Evolutionary conservation across 2,329 filamentous ascomycete species (phyloP), one percentile per base, ranked within the genome.

Genomic region (Ophiostoma himal-ulmi): DNA sequence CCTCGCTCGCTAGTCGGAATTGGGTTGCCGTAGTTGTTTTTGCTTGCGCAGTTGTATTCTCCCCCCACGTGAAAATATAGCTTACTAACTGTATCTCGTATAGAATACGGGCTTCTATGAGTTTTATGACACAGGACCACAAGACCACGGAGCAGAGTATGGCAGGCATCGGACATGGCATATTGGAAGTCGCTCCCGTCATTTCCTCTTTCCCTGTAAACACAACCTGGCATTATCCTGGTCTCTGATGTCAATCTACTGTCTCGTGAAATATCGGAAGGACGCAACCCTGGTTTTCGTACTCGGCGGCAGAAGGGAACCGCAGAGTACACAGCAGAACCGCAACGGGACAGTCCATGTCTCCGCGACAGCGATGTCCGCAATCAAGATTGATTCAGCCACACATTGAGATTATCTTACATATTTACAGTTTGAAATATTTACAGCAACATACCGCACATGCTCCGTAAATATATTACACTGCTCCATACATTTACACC

Each of bases 231-330:
- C 13, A 30, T 7, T 10, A 48, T 3, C 17, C n/a, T 67, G 17
- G 8, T 11, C 10, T 17, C 17, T 48, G 44, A 5, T 48, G 17
- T 17, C 65, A 67, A 30, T 13, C n/a, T 67, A 39, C 65, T 67
- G 39, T n/a, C 22, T 67, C 65, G 65, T 67, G 13, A 44, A 67
- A 67, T 48, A 22, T 48, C 65, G 65, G 65, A 67, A 67, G 37
- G 39, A 30, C 39, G 36, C 64, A n/a, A 66, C 37, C 37, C 20
- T 67, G 37, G 22, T 41, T 65, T 39, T 67, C 65, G 37, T 41
- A 22, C 13, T 48, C n/a, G 10, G 65, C 65, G 65, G 65, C 65
- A 67, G 65, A 67, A 48, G 65, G 65, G 65, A 67, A 34, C 65
- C 65, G 65, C 65, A 67, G 30, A 30, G 26, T 30, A 30, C 26